These are phyloP conservation scores for Sordariomycetes sp. DNA, from an alignment of 2,329 filamentous ascomycete species.

Conservation along the genomic window DNA sequence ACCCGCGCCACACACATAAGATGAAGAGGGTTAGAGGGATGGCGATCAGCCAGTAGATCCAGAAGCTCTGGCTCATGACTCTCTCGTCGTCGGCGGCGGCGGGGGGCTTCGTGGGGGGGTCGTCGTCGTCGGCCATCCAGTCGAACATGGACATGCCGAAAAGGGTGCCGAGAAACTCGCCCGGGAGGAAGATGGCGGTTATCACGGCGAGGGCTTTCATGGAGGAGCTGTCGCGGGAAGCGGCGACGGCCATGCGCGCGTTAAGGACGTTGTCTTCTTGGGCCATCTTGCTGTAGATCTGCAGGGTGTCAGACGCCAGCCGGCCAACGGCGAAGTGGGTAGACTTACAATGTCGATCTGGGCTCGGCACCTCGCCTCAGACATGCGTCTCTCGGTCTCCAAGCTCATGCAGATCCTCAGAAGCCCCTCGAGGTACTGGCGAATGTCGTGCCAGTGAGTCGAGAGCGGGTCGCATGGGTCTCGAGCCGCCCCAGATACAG, in stretches of 20 bases:
- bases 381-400: conserved; percentile 30
- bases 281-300: conserved; percentile 35
- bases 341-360: conserved; percentile 29
- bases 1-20: conserved; percentile 26
- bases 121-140: conserved; percentile 23
- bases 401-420: conserved; percentile 27
- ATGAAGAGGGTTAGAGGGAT: conserved; percentile 28
- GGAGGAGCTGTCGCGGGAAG: conserved; percentile 27
- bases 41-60: conserved; percentile 31
- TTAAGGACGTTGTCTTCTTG: conserved; percentile 33
- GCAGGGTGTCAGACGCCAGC: neutral
- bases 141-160: conserved; percentile 35
- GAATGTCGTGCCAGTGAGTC: conserved; percentile 31
- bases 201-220: conserved; percentile 34
- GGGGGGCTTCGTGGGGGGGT: conserved; percentile 6
- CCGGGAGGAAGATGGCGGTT: conserved; percentile 31
- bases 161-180: conserved; percentile 29
- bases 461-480: neutral
- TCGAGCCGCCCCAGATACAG: neutral
- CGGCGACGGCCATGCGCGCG: conserved; percentile 24
- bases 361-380: conserved; percentile 29
- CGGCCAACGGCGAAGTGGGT: conserved; percentile 3
- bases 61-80: conserved; percentile 25
- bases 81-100: conserved; percentile 7
- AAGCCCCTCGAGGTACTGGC: conserved; percentile 29